A percentile compares a stretch with the other conserved stretches of the same genome.
Conservation (phyloP, 768 basidiomycete genomes). For the Harrya chromipes region DNA sequence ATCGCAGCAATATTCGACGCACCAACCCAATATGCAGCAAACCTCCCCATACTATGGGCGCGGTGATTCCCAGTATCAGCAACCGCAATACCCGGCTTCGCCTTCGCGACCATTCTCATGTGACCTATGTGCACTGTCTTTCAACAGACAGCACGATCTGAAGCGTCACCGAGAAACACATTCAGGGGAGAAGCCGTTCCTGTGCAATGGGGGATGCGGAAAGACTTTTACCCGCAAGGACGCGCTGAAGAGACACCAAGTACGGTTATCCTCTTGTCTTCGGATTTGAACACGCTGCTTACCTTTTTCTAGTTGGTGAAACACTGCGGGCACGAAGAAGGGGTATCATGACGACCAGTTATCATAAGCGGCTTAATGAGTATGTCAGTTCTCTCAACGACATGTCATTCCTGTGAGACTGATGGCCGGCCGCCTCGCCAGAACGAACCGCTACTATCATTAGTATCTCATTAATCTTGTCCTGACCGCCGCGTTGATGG, state of each 20-base stretch:
- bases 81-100: constrained; percentile 53
- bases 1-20: constrained; percentile 28
- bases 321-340: constrained; percentile 71
- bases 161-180: constrained; percentile 84
- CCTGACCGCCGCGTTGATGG: constrained; percentile 16
- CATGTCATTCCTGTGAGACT: constrained; percentile 16
- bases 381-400: constrained; percentile 14
- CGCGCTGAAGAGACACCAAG: constrained; percentile 84
- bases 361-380: constrained; percentile 16
- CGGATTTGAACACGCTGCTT: constrained; percentile 11
- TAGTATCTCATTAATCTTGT: constrained; percentile 24
- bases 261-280: constrained; percentile 28
- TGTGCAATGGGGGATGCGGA: constrained; percentile 80
- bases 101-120: constrained; percentile 62
- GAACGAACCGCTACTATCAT: constrained; percentile 22
- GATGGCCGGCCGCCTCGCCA: constrained; percentile 14
- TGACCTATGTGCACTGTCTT: constrained; percentile 74
- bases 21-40: constrained; percentile 13
- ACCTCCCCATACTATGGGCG: constrained; percentile 39
- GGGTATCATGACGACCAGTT: constrained; percentile 22
- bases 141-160: constrained; percentile 83
- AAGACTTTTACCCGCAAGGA: constrained; percentile 89
- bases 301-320: constrained; percentile 60
- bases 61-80: constrained; percentile 20
- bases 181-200: constrained; percentile 80